Conservation (phyloP, 495 filamentous ascomycete genomes). For the Xylaria bambusicola region DNA sequence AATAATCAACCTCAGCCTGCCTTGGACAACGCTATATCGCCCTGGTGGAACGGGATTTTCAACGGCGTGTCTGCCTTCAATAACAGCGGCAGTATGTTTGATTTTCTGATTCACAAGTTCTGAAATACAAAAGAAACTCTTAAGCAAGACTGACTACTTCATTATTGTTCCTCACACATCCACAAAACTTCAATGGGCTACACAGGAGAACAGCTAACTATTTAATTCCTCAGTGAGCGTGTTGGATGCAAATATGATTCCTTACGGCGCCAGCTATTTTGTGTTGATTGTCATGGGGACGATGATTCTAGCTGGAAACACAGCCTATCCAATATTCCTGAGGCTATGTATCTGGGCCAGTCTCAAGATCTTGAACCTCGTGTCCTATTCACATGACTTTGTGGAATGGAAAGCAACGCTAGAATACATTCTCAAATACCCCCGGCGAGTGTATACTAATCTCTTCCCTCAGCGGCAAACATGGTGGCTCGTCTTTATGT, state of each 20-base stretch:
- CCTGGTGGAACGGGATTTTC: constrained; percentile 72
- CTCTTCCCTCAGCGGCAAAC: constrained; percentile 76
- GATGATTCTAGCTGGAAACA: constrained; percentile 84
- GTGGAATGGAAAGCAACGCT: constrained; percentile 62
- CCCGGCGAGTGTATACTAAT: constrained; percentile 78
- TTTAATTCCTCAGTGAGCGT: constrained; percentile 61
- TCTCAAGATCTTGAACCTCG: constrained; percentile 32
- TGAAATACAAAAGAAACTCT: too few relatives aligned
- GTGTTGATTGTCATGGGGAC: constrained; percentile 74
- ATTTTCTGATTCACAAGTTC: too few relatives aligned
- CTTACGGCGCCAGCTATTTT: constrained; percentile 66
- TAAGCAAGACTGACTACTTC: too few relatives aligned
- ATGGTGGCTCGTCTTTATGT: constrained; percentile 75
- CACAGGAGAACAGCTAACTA: not conserved
- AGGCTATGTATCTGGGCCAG: constrained; percentile 74
- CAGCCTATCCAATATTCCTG: constrained; percentile 74
- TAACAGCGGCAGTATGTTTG: constrained; percentile 53
- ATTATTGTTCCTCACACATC: not conserved
- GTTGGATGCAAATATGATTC: constrained; percentile 78
- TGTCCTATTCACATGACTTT: constrained; percentile 31
- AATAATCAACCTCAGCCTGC: constrained; percentile 59
- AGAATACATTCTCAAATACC: constrained; percentile 79
- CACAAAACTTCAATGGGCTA: not conserved
- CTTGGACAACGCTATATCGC: constrained; percentile 62
- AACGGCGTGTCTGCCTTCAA: constrained; percentile 78